Conservation (phyloP, 208 protist species). For the Leptomonas pyrrhocoris region DNA sequence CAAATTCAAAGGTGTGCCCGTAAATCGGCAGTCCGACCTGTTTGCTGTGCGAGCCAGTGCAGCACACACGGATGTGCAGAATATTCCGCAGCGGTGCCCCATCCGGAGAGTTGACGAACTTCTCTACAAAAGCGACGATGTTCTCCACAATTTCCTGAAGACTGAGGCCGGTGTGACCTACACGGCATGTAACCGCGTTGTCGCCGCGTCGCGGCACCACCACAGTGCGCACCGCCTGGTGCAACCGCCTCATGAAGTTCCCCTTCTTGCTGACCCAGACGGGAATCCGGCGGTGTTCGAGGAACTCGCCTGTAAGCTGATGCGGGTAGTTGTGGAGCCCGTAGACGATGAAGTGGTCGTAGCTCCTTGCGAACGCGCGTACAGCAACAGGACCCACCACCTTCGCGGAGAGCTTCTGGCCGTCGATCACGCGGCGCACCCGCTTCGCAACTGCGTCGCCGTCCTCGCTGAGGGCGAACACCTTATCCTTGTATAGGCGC, state of each 20-base stretch:
- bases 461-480: constrained; percentile 67
- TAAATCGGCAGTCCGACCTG: constrained; percentile 80
- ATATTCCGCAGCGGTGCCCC: constrained; percentile 56
- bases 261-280: constrained; percentile 75
- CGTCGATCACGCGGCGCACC: constrained; percentile 86
- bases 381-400: constrained; percentile 74
- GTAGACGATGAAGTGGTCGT: constrained; percentile 86
- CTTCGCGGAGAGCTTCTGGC: constrained; percentile 79
- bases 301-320: constrained; percentile 87
- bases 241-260: constrained; percentile 45
- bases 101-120: constrained; percentile 64
- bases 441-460: constrained; percentile 67
- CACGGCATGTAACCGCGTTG: constrained; percentile 73
- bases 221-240: constrained; percentile 55
- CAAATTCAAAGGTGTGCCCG: constrained; percentile 63
- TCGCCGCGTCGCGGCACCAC: constrained; percentile 82
- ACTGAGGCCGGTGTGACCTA: constrained; percentile 81
- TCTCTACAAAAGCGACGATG: constrained; percentile 62
- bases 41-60: constrained; percentile 63
- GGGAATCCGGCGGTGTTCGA: constrained; percentile 77
- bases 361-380: constrained; percentile 85
- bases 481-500: constrained; percentile 79
- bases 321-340: constrained; percentile 74
- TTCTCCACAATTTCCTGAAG: constrained; percentile 71
- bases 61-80: constrained; percentile 82